A percentile compares a stretch with the other conserved stretches of the same genome.
phyloP scores from a whole-genome alignment of 2,329 filamentous ascomycete species.

The Aspergillus pseudotamarii region DNA sequence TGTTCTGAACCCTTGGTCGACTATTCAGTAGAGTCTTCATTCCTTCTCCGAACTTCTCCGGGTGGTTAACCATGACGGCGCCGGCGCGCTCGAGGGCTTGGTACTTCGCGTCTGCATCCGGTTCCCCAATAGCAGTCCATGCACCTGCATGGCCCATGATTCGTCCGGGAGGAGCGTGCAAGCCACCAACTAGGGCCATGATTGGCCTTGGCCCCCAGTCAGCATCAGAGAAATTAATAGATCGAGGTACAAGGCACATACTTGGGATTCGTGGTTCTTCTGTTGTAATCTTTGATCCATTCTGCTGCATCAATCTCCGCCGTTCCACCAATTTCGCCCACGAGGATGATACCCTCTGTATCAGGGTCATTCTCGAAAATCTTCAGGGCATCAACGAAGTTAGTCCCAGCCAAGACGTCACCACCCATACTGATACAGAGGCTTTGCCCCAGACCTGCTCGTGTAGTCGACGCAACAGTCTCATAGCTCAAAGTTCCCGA shows the following conservation, averaged over 20 bases:
- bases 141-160: slow-evolving; percentile 83
- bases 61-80: slow-evolving; percentile 72
- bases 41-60: slow-evolving; percentile 70
- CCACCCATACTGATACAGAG: slow-evolving; percentile 78
- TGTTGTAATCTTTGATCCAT: slow-evolving; percentile 69
- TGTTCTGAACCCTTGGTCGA: slow-evolving; percentile 31
- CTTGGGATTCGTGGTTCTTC: slow-evolving; percentile 63
- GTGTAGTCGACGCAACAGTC: slow-evolving; percentile 72
- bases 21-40: slow-evolving; percentile 63
- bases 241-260: slow-evolving; percentile 39
- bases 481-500: slow-evolving; percentile 81
- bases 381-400: slow-evolving; percentile 69
- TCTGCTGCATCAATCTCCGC: slow-evolving; percentile 72
- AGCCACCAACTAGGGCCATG: slow-evolving; percentile 69
- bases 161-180: slow-evolving; percentile 63
- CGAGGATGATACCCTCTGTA: slow-evolving; percentile 71
- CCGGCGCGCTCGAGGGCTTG: slow-evolving; percentile 67
- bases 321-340: slow-evolving; percentile 72
- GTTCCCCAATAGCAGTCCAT: slow-evolving; percentile 68
- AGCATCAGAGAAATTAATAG: slow-evolving; percentile 13
- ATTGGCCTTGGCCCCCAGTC: slow-evolving; percentile 59
- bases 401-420: slow-evolving; percentile 73
- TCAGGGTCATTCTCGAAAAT: slow-evolving; percentile 68
- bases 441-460: slow-evolving; percentile 75
- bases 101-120: slow-evolving; percentile 66